Evolutionary conservation across 441 rosid genomes (phyloP).

Genomic region (Adansonia rubrostipa): DNA sequence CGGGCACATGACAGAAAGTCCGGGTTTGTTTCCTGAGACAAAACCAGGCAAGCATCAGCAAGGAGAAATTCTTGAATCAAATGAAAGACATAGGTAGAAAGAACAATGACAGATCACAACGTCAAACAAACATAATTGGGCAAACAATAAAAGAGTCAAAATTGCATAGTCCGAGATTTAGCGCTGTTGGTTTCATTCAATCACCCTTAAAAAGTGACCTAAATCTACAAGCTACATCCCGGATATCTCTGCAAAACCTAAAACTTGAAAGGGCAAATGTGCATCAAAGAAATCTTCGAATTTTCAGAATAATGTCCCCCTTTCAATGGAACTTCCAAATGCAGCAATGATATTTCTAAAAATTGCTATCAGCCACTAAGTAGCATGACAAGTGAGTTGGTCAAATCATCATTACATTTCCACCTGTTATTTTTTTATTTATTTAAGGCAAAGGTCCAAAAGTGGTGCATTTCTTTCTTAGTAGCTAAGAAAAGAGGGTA

Average conservation of each 20-base stretch:
- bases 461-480: background rate
- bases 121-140: background rate
- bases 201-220: background rate
- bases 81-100: background rate
- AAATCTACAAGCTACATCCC: background rate
- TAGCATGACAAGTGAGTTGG: background rate
- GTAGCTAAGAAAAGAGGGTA: background rate
- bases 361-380: background rate
- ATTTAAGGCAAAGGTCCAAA: background rate
- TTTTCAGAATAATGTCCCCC: background rate
- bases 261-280: too few species aligned
- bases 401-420: background rate
- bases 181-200: background rate
- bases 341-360: background rate
- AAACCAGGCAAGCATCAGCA: conserved; percentile 23
- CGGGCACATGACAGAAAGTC: conserved; percentile 61
- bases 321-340: background rate
- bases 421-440: background rate
- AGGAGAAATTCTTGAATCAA: background rate
- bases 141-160: too few species aligned
- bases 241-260: too few species aligned
- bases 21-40: conserved; percentile 61
- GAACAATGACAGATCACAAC: conserved; percentile 3
- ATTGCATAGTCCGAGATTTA: background rate
- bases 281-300: background rate